Evolutionary conservation across 495 filamentous ascomycete species (phyloP).

Genomic region (Tuber calosporum): DNA sequence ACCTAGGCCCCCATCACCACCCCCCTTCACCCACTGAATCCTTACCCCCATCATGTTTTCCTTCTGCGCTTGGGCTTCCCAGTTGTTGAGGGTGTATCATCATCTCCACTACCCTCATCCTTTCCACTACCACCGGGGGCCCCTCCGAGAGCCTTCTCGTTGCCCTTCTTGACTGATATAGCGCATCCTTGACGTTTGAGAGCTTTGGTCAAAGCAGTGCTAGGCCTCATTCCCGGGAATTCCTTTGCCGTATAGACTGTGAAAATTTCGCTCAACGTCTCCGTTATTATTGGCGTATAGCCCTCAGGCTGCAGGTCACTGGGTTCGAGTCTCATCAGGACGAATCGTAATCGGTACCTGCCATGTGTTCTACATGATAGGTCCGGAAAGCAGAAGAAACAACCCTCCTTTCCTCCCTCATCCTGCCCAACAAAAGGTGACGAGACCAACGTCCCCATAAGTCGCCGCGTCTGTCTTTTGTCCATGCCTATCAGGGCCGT

Average conservation of each 20-base stretch:
- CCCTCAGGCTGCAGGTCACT: constrained; percentile 38
- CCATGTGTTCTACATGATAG: constrained; percentile 85
- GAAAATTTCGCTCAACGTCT: constrained; percentile 66
- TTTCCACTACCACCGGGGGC: constrained; percentile 45
- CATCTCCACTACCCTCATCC: constrained; percentile 46
- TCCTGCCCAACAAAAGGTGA: constrained; percentile 64
- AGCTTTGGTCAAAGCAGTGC: constrained; percentile 59
- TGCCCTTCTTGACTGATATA: constrained; percentile 77
- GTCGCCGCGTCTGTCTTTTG: constrained; percentile 55
- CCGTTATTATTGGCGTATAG: constrained; percentile 41
- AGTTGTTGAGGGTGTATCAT: constrained; percentile 43
- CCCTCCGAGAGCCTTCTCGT: constrained; percentile 50
- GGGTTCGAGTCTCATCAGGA: constrained; percentile 72
- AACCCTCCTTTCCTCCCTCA: constrained; percentile 60
- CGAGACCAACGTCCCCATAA: constrained; percentile 74
- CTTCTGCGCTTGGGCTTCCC: constrained; percentile 38
- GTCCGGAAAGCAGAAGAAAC: constrained; percentile 94
- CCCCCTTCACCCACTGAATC: neutral
- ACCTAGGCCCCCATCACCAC: neutral
- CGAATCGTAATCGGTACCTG: constrained; percentile 71
- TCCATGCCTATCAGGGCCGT: constrained; percentile 48
- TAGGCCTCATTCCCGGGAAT: constrained; percentile 84
- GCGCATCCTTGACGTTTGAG: constrained; percentile 68
- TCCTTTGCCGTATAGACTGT: constrained; percentile 93
- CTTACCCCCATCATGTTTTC: constrained; percentile 18